Evolutionary conservation across 2,329 filamentous ascomycete species (phyloP).

Genomic region (Sphaerulina vaccinii): DNA sequence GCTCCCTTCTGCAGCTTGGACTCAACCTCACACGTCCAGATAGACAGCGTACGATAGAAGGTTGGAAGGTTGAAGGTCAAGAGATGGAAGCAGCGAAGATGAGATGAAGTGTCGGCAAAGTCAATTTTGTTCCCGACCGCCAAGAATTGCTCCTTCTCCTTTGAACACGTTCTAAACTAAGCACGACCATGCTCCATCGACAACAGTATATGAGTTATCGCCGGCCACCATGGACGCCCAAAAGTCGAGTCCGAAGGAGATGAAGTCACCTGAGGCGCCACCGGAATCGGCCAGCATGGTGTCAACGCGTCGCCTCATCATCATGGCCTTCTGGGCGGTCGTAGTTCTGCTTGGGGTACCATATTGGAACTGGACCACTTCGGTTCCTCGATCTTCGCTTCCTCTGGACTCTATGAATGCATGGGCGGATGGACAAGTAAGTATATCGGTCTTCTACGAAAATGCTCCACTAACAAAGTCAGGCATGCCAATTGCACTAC

Average conservation of each 20-base stretch:
- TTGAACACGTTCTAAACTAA: no score
- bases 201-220: not conserved
- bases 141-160: no score
- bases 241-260: not conserved
- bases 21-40: no score
- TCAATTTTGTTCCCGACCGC: not conserved
- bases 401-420: constrained; percentile 82
- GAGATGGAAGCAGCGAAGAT: no score
- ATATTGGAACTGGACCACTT: constrained; percentile 94
- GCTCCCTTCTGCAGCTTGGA: no score
- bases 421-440: constrained; percentile 88
- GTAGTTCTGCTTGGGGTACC: constrained; percentile 81
- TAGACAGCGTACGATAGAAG: no score
- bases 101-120: no score
- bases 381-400: constrained; percentile 81
- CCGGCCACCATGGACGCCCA: constrained; percentile 9
- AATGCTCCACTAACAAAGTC: constrained; percentile 5
- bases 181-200: not conserved
- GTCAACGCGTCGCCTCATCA: constrained; percentile 68
- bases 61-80: no score
- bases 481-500: constrained; percentile 87
- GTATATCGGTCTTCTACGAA: not conserved
- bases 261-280: not conserved
- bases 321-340: constrained; percentile 87
- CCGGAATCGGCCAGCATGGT: constrained; percentile 67